A percentile compares a stretch with the other conserved stretches of the same genome.
phyloP scores from a whole-genome alignment of 2,329 filamentous ascomycete species.

The Aspergillus calidoustus region DNA sequence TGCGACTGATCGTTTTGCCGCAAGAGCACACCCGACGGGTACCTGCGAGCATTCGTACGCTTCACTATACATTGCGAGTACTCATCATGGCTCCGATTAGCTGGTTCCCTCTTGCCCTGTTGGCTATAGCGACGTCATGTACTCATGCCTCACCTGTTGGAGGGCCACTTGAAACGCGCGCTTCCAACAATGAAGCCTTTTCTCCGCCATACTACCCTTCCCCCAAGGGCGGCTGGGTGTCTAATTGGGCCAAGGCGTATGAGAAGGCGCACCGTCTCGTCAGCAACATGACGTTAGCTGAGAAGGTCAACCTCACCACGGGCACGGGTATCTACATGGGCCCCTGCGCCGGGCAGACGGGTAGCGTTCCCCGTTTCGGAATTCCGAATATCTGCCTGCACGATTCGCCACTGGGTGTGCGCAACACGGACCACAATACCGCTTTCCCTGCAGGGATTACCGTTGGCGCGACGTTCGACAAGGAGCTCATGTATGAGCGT shows the following conservation, averaged over 20 bases:
- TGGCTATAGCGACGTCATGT: conserved; percentile 12
- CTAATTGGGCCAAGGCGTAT: conserved; percentile 72
- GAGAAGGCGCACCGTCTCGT: conserved; percentile 70
- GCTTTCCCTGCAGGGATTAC: conserved; percentile 82
- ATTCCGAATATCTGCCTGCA: conserved; percentile 74
- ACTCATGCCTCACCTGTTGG: conserved; percentile 12
- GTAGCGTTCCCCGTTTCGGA: conserved; percentile 70
- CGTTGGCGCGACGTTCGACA: conserved; percentile 74
- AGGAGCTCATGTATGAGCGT: conserved; percentile 70
- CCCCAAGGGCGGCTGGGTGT: conserved; percentile 72
- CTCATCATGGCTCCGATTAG: conserved; percentile 17
- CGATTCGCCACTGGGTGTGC: conserved; percentile 72
- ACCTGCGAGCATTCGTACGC: not conserved
- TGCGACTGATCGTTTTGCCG: not conserved
- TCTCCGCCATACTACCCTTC: conserved; percentile 71
- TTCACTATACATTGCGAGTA: not conserved
- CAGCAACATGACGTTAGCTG: conserved; percentile 75
- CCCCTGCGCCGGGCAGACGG: conserved; percentile 76
- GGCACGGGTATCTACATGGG: conserved; percentile 75
- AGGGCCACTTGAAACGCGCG: conserved; percentile 23
- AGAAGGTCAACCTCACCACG: conserved; percentile 78
- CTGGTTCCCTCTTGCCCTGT: conserved; percentile 5
- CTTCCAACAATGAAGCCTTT: conserved; percentile 27
- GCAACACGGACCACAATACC: conserved; percentile 74
- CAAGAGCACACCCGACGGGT: not conserved